A percentile compares a stretch with the other conserved stretches of the same genome.
Evolutionary conservation across 106 monocot species (phyloP).

Genomic region (Allium sativum): DNA sequence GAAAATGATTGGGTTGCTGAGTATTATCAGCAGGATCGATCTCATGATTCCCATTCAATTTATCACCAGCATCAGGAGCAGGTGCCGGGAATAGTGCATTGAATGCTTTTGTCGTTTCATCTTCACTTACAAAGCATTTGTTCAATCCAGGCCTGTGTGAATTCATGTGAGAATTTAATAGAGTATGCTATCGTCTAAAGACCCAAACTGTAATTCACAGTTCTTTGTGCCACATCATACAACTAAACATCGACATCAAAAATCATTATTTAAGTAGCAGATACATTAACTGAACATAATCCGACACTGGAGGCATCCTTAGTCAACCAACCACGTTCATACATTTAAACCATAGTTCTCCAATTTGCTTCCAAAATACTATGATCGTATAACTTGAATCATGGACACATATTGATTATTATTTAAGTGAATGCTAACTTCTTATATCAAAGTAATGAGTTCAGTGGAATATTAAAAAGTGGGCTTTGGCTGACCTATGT

Average conservation of each 20-base stretch:
- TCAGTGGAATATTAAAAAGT: no score
- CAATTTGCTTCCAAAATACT: no score
- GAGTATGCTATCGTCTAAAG: constrained; percentile 1
- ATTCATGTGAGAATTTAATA: constrained; percentile 8
- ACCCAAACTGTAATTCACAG: neutral
- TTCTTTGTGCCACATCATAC: neutral
- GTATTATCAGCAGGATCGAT: constrained; percentile 7
- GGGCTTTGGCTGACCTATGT: no score
- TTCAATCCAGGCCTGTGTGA: constrained; percentile 62
- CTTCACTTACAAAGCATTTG: constrained; percentile 58
- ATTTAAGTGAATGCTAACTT: no score
- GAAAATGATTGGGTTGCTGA: constrained; percentile 8
- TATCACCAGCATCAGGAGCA: constrained; percentile 18
- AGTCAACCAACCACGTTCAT: no score
- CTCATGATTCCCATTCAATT: constrained; percentile 20
- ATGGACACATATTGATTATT: no score
- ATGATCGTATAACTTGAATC: no score
- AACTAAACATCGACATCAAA: neutral
- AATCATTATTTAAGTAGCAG: no score
- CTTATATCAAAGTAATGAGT: no score
- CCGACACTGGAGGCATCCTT: no score
- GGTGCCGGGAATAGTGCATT: constrained; percentile 41
- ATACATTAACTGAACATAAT: no score
- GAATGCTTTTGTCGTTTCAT: constrained; percentile 59
- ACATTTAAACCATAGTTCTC: no score